Conservation (phyloP, 257 asterid species). For the Solanum paucissectum region DNA sequence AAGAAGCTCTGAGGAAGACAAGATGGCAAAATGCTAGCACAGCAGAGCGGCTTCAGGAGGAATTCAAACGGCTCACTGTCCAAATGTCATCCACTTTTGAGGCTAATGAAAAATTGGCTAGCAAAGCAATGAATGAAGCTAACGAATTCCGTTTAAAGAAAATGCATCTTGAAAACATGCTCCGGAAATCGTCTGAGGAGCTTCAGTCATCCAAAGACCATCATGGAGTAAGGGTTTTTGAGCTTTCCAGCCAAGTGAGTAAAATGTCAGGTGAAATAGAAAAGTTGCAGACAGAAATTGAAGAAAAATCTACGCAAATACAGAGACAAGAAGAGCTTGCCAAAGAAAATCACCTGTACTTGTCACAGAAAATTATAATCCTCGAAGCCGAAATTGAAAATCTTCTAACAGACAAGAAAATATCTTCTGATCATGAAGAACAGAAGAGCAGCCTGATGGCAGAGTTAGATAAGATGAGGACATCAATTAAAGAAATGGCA, state of each 20-base stretch:
- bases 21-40: conserved; percentile 64
- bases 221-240: conserved; percentile 42
- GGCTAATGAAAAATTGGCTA: conserved; percentile 74
- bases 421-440: conserved; percentile 26
- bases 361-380: conserved; percentile 36
- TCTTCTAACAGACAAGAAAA: conserved; percentile 17
- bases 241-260: conserved; percentile 32
- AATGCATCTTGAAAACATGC: conserved; percentile 41
- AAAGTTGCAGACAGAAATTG: conserved; percentile 42
- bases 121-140: conserved; percentile 77
- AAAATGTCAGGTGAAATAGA: conserved; percentile 28
- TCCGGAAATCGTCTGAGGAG: conserved; percentile 51
- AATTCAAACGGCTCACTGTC: conserved; percentile 57
- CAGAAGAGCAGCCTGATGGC: conserved; percentile 22
- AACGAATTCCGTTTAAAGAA: conserved; percentile 56
- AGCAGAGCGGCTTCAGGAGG: conserved; percentile 82
- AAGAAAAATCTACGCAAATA: conserved; percentile 25
- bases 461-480: conserved; percentile 41
- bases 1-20: conserved; percentile 73
- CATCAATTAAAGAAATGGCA: conserved; percentile 34
- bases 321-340: conserved; percentile 32
- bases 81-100: conserved; percentile 78
- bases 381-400: conserved; percentile 40
- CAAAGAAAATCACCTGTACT: conserved; percentile 32
- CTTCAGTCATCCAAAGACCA: conserved; percentile 19